Evolutionary conservation across 345 rosid species (phyloP).

Genomic region (Angophora floribunda): DNA sequence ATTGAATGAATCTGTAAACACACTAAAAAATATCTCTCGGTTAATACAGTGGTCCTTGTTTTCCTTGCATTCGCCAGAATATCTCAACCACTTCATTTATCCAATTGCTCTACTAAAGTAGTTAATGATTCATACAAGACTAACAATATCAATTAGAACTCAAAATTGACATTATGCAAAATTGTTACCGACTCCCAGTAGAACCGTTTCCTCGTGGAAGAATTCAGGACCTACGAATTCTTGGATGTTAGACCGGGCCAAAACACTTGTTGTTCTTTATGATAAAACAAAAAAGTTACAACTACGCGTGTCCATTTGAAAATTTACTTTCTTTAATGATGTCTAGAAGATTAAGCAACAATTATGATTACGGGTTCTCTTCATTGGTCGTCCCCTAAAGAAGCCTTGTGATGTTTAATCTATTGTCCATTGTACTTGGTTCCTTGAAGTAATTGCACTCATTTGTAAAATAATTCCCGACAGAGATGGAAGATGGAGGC

Average conservation of each 20-base stretch:
- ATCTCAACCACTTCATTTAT: background rate
- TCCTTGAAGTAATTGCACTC: no score
- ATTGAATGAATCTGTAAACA: background rate
- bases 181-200: background rate
- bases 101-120: background rate
- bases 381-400: background rate
- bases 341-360: background rate
- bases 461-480: background rate
- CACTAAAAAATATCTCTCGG: background rate
- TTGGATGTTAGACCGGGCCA: background rate
- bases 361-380: background rate
- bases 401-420: background rate
- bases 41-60: background rate
- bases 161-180: background rate
- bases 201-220: slow-evolving; percentile 33
- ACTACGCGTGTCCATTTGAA: background rate
- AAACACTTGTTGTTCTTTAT: background rate
- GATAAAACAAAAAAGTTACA: background rate
- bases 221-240: background rate
- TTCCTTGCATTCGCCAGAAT: background rate
- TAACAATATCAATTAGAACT: background rate
- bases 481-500: slow-evolving; percentile 97
- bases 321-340: background rate
- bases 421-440: background rate
- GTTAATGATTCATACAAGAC: background rate